Evolutionary conservation across 2,329 filamentous ascomycete species (phyloP).

Genomic region (Monilinia laxa): DNA sequence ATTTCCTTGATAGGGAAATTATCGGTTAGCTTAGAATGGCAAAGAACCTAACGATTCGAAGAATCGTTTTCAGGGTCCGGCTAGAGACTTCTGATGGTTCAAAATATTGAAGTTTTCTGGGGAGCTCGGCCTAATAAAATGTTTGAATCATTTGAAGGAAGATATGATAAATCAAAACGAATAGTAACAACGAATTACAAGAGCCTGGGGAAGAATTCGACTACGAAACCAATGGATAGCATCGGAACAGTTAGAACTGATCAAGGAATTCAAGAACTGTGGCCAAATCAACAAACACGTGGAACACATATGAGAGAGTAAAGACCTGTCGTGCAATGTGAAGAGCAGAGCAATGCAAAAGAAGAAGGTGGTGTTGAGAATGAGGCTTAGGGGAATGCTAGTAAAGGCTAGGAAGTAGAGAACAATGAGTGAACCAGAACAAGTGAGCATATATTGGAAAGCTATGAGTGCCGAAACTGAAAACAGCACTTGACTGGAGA

Average conservation of each 20-base stretch:
- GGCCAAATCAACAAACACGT: not conserved
- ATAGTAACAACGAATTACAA: not conserved
- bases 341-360: not conserved
- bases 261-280: not conserved
- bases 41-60: not conserved
- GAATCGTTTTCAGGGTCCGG: not conserved
- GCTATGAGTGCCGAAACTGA: not conserved
- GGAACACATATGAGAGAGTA: not conserved
- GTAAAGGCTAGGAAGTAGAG: accelerated
- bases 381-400: not conserved
- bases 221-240: not conserved
- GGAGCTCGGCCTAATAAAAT: accelerated
- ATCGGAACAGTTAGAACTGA: not conserved
- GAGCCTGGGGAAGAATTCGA: not conserved
- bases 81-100: not conserved
- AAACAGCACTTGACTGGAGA: not conserved
- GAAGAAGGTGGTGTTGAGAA: not conserved
- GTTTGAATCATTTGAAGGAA: too few species aligned
- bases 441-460: not conserved
- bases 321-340: not conserved
- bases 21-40: accelerated
- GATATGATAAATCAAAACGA: not conserved
- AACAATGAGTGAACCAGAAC: not conserved
- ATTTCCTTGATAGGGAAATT: not conserved
- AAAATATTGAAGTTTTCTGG: not conserved